phyloP scores from a whole-genome alignment of 306 rosid genomes.

The Pterocarpus macrocarpus region DNA sequence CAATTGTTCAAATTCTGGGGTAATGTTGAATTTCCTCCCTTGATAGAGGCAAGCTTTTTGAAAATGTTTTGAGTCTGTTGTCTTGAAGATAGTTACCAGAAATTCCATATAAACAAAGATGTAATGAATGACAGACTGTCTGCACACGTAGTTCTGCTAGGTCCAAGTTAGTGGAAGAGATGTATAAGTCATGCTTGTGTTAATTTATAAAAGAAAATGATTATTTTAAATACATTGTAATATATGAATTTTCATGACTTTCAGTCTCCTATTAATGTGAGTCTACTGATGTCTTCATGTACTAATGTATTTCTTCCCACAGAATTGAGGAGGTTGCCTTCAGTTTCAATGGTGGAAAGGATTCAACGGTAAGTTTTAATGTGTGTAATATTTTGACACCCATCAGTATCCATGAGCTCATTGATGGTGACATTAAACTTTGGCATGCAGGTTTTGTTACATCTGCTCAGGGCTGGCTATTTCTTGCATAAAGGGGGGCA shows the following conservation, averaged over 20 bases:
- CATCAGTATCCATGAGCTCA: slow-evolving; percentile 31
- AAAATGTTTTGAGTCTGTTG: slow-evolving; percentile 23
- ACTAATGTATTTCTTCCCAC: slow-evolving; percentile 50
- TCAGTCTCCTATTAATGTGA: slow-evolving; percentile 35
- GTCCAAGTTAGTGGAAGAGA: slow-evolving; percentile 14
- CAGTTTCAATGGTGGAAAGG: slow-evolving; percentile 98
- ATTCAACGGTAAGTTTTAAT: slow-evolving; percentile 82
- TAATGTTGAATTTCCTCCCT: slow-evolving; percentile 16
- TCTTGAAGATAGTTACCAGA: slow-evolving; percentile 21
- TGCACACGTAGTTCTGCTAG: slow-evolving; percentile 3
- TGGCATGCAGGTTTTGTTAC: slow-evolving; percentile 84
- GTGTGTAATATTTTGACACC: slow-evolving; percentile 34
- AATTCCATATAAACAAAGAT: slow-evolving; percentile 11
- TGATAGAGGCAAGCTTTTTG: not conserved
- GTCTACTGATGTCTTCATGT: slow-evolving; percentile 27
- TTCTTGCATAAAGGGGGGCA: slow-evolving; percentile 77
- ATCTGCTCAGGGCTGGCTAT: slow-evolving; percentile 92
- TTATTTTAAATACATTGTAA: slow-evolving; percentile 7
- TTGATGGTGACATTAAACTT: slow-evolving; percentile 44
- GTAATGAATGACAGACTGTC: not conserved
- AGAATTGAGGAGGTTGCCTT: slow-evolving; percentile 92
- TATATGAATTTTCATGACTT: slow-evolving; percentile 17
- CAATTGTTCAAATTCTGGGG: slow-evolving; percentile 34
- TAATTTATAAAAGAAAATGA: slow-evolving; percentile 11
- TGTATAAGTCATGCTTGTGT: slow-evolving; percentile 16